Evolutionary conservation across 257 asterid genomes (phyloP), one percentile per base, ranked within the genome.

Genomic region (Fraxinus anomala): DNA sequence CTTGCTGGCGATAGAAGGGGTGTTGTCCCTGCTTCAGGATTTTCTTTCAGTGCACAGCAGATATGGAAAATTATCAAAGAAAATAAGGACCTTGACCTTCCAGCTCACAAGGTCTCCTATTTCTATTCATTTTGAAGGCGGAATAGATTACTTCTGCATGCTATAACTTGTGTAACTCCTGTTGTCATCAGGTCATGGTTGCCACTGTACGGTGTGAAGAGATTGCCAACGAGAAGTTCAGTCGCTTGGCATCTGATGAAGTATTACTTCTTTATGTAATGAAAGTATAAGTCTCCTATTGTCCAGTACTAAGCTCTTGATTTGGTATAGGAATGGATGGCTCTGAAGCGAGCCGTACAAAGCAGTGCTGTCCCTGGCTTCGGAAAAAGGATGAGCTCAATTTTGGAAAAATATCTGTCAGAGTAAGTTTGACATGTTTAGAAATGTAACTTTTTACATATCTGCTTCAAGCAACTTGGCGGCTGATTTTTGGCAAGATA

Each of bases 201-300:
- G 89, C 92, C 56, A 82, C 92, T 70, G 92, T 88, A 59, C 85
- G 92, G 51, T 88, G 92, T 77, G 90, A 88, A 83, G 92, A 88
- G 80, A 84, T 88, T 76, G 92, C 92, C 34, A 83, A 72, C 74
- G 89, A 86, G 81, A 88, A 84, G 85, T 84, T 84, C 78, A 61
- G 54, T 74, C 47, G 47, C 68, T 86, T 88, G 83, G 80, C 69
- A 19, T 79, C 81, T 37, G 88, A 86, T 72, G 42, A 88, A 86
- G 92, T 86, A 65, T 44, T 70, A 83, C 68, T 72, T 76, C 67
- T 71, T 75, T 79, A 39, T 75, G 28, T 33, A 73, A 23, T 71
- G 23, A 30, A 63, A 82, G 37, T 76, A 5, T 40, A 17, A 44
- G 31, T 37, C 11, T 28, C 81, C 40, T 47, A 23, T 40, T 16